Conservation (phyloP, 139 green algal species). For the Prasinococcaceae sp. region DNA sequence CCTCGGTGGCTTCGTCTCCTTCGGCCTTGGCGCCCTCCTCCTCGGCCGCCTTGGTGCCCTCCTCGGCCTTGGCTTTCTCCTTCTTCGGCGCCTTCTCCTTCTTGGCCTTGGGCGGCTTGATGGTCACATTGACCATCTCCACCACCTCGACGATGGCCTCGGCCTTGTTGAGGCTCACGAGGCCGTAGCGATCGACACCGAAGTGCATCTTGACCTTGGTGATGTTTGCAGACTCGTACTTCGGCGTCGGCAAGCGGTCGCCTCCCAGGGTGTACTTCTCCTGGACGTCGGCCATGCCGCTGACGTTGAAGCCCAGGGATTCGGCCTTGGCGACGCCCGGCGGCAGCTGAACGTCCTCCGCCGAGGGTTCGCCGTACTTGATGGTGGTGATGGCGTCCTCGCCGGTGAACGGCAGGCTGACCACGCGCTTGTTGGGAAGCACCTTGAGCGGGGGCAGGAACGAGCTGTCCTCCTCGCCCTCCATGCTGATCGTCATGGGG, state of each 20-base stretch:
- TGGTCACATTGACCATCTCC: neutral
- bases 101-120: constrained; percentile 1
- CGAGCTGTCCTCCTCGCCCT: neutral
- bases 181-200: neutral
- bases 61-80: constrained; percentile 5
- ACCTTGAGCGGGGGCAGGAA: constrained; percentile 50
- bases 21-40: constrained; percentile 14
- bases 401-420: constrained; percentile 38
- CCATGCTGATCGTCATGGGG: no score
- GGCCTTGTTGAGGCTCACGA: neutral
- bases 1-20: neutral
- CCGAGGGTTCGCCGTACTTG: no score
- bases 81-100: constrained; percentile 9
- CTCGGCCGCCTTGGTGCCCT: constrained; percentile 8
- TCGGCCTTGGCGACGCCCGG: no score
- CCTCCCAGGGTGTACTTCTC: constrained; percentile 19
- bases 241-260: constrained; percentile 21
- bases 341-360: no score
- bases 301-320: no score
- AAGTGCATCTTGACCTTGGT: no score
- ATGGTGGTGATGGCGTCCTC: no score
- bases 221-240: neutral
- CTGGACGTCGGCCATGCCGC: no score
- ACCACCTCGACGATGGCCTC: neutral
- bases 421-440: constrained; percentile 51